Evolutionary conservation across 2,329 filamentous ascomycete genomes (phyloP), one percentile per base, ranked within the genome.

Genomic region (Alternaria brassicae): DNA sequence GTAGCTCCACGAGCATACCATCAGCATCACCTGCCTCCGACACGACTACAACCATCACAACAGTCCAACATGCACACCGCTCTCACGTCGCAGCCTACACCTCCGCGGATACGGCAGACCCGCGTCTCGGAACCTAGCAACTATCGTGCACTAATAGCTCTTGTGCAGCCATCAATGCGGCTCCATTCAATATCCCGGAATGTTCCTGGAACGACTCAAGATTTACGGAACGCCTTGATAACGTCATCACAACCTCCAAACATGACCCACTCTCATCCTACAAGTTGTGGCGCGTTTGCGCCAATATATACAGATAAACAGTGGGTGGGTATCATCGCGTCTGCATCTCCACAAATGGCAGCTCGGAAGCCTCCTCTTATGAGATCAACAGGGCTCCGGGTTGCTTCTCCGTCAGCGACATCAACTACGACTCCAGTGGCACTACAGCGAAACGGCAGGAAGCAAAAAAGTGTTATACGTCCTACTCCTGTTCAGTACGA

Each of bases 271-370:
- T 5, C 15, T 45, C 21, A 17, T 34, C n/a, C 39, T 6, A 34
- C 39, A 3, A 53, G 39, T 4, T 23, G 47, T 1, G 53, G 50
- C 15, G 42, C 49, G 0, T 63, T 53, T 27, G 21, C 37, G 37
- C 36, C 44, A 9, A 4, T 4, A 6, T 47, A 50, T n/a, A 60
- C 52, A 6, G 25, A 57, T 3, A 23, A 50, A 13, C 58, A 62
- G 37, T 41, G 47, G 44, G 49, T 56, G 27, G 58, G 53, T 3
- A 9, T 55, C n/a, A 2, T 51, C 9, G 25, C 28, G 17, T 49
- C 60, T 17, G 17, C 25, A 42, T 52, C 37, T 9, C 53, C 58
- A 39, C 27, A 36, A 25, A 48, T 42, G 15, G 5, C 45, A 30
- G 37, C 19, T 47, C 27, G 15, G 27, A 25, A 12, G 7, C 12